Percentiles rank a stretch among this genome's conserved stretches.
phyloP scores from a whole-genome alignment of 306 rosid genomes.

The Rubus parviflorus region DNA sequence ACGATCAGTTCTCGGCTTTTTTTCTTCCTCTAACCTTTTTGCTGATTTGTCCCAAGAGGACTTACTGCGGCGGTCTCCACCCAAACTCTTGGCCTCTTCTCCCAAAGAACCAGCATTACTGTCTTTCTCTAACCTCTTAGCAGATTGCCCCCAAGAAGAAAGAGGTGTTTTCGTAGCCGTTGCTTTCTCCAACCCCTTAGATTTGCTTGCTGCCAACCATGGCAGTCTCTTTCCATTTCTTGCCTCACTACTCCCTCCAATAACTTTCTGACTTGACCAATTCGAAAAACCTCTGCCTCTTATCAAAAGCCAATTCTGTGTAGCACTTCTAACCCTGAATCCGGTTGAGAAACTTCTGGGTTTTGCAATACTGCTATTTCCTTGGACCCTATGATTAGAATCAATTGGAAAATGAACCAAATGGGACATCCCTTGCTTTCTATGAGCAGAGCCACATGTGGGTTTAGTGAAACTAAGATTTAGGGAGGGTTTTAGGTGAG shows the following conservation, averaged over 20 bases:
- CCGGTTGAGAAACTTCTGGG: slow-evolving; percentile 15
- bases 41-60: slow-evolving; percentile 59
- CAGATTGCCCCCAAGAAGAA: slow-evolving; percentile 40
- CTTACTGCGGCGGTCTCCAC: slow-evolving; percentile 31
- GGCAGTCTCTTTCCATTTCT: slow-evolving; percentile 50
- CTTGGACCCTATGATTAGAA: slow-evolving; percentile 16
- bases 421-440: neutral
- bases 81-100: slow-evolving; percentile 34
- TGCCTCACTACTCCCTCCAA: slow-evolving; percentile 22
- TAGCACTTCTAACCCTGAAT: slow-evolving; percentile 34
- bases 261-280: slow-evolving; percentile 27
- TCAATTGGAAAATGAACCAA: slow-evolving; percentile 21
- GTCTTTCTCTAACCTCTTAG: slow-evolving; percentile 21
- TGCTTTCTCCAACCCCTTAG: slow-evolving; percentile 31
- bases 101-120: slow-evolving; percentile 25
- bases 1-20: slow-evolving; percentile 25
- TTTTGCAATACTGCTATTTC: slow-evolving; percentile 25
- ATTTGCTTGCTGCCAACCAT: slow-evolving; percentile 55
- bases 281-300: slow-evolving; percentile 43
- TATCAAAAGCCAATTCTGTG: slow-evolving; percentile 27
- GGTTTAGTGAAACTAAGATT: slow-evolving; percentile 31
- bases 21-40: slow-evolving; percentile 43
- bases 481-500: slow-evolving; percentile 39
- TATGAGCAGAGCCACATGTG: neutral
- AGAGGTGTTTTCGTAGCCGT: slow-evolving; percentile 6